A percentile compares a stretch with the other conserved stretches of the same genome.
These are phyloP conservation scores for Linum usitatissimum DNA, from an alignment of 345 rosid species.

Conservation along the genomic window DNA sequence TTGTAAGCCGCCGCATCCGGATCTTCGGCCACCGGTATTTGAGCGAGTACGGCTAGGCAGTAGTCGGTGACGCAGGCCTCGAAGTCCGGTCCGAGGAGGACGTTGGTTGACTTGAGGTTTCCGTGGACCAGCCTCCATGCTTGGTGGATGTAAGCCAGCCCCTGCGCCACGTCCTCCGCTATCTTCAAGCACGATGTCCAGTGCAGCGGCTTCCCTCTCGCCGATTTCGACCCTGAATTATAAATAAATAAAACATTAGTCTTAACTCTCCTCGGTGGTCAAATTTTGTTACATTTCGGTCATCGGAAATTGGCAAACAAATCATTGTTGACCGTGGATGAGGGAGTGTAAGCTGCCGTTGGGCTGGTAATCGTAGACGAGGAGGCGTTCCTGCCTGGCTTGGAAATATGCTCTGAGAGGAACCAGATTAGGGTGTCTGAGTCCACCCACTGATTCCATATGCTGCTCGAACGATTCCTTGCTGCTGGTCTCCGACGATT, in stretches of 20 bases:
- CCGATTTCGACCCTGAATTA: slow-evolving; percentile 62
- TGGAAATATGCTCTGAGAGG: slow-evolving; percentile 82
- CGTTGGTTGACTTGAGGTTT: slow-evolving; percentile 72
- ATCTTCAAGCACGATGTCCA: slow-evolving; percentile 93
- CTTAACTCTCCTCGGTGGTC: neutral
- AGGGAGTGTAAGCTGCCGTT: slow-evolving; percentile 86
- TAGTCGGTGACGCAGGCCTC: slow-evolving; percentile 76
- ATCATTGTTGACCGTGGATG: slow-evolving; percentile 49
- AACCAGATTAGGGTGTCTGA: slow-evolving; percentile 84
- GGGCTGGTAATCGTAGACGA: slow-evolving; percentile 78
- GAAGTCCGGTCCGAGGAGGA: slow-evolving; percentile 82
- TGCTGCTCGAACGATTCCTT: slow-evolving; percentile 61
- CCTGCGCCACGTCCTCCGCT: slow-evolving; percentile 90
- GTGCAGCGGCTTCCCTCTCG: slow-evolving; percentile 74
- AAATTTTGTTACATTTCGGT: neutral
- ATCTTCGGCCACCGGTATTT: slow-evolving; percentile 22
- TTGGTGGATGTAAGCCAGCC: slow-evolving; percentile 89
- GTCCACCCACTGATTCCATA: slow-evolving; percentile 93
- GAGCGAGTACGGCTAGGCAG: slow-evolving; percentile 49
- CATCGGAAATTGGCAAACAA: too few species aligned
- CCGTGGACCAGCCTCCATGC: slow-evolving; percentile 92
- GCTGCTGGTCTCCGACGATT: slow-evolving; percentile 27
- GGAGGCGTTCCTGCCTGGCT: slow-evolving; percentile 71
- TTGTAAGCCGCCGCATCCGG: slow-evolving; percentile 29
- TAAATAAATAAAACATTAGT: neutral